These are phyloP conservation scores for Dipteronia sinensis DNA, from an alignment of 345 rosid genomes.

Conservation along the genomic window DNA sequence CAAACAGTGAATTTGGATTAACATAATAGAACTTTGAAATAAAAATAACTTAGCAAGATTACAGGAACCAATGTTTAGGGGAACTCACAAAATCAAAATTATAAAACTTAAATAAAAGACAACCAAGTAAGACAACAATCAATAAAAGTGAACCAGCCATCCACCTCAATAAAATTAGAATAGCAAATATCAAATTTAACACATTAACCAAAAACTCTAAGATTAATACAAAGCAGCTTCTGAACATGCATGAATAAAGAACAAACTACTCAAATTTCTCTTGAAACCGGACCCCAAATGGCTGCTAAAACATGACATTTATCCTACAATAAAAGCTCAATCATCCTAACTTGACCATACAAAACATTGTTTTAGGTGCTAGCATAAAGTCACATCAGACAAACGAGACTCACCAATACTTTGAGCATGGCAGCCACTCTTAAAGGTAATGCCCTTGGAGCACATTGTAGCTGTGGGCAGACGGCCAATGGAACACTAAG, in stretches of 20 bases:
- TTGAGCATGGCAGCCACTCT: conserved; percentile 90
- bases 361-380: not conserved
- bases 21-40: not conserved
- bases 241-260: not conserved
- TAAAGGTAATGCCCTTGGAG: conserved; percentile 66
- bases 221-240: not conserved
- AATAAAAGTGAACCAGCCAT: not conserved
- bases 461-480: conserved; percentile 68
- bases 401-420: conserved; percentile 62
- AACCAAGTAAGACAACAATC: not conserved
- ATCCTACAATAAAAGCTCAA: not conserved
- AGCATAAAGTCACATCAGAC: conserved; percentile 6
- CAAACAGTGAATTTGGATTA: not conserved
- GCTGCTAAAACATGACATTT: not conserved
- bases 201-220: not conserved
- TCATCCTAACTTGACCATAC: not conserved
- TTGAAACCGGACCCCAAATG: not conserved
- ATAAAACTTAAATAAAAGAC: not conserved
- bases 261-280: not conserved
- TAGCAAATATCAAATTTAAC: not conserved
- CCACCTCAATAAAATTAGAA: not conserved
- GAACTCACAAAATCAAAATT: not conserved
- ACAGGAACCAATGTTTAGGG: not conserved
- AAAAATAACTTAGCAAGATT: not conserved
- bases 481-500: conserved; percentile 48